phyloP scores from a whole-genome alignment of 1,284 basidiomycete genomes.

The Moesziomyces parantarcticus region DNA sequence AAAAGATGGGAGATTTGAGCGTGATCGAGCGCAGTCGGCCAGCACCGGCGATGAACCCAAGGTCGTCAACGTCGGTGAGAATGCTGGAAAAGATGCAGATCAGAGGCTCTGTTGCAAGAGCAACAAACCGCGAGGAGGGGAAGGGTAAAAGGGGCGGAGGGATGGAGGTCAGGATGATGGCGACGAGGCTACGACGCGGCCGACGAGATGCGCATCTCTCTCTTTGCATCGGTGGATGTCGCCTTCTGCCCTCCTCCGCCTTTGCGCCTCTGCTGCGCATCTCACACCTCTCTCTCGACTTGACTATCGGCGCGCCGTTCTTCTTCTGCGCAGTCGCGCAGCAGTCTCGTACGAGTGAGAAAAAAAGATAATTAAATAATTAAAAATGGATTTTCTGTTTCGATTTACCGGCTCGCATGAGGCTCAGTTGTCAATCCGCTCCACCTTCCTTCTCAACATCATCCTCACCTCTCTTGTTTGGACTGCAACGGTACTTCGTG shows the following conservation, averaged over 20 bases:
- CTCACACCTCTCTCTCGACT: not conserved
- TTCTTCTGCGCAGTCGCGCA: slow-evolving; percentile 1
- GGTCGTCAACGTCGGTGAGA: not conserved
- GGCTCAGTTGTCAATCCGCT: slow-evolving; percentile 9
- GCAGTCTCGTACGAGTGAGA: slow-evolving; percentile 31
- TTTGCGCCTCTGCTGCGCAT: no score
- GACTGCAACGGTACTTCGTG: no score
- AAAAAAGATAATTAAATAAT: not conserved
- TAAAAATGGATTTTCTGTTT: slow-evolving; percentile 11
- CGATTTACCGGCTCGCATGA: not conserved
- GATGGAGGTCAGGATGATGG: slow-evolving; percentile 9
- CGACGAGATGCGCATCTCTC: no score
- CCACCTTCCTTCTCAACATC: not conserved
- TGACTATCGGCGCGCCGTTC: slow-evolving; percentile 13
- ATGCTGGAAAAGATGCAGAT: slow-evolving; percentile 14
- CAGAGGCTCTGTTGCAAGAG: slow-evolving; percentile 37
- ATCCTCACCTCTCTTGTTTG: slow-evolving; percentile 1
- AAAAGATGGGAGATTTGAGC: slow-evolving; percentile 19
- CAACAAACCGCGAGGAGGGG: slow-evolving; percentile 18
- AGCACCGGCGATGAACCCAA: slow-evolving; percentile 8
- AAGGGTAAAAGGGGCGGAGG: slow-evolving; percentile 2
- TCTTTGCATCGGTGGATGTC: not conserved
- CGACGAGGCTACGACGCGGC: slow-evolving; percentile 14
- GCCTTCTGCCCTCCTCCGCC: not conserved
- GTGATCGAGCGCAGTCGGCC: slow-evolving; percentile 40